Base-by-base conservation (phyloP, 2,329 filamentous ascomycete genomes). In the Elsinoe ampelina region DNA sequence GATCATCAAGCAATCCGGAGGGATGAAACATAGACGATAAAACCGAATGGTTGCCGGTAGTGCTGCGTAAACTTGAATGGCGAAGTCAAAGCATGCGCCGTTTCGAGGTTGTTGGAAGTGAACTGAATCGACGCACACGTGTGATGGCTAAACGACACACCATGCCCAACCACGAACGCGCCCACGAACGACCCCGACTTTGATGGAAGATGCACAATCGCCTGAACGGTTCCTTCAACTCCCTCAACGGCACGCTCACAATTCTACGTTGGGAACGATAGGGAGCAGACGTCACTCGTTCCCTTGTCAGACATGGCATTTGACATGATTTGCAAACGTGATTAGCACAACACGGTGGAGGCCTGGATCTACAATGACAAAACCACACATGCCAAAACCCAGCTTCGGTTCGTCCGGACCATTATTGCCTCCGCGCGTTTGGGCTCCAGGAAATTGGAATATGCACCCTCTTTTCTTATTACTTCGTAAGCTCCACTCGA, bases 221-320 rank as follows among this genome's bases (percentile, higher is more conserved):
- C 32, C 10, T 26, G 5, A 17, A 36, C 48, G 48, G 32, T 52
- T 36, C 32, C 48, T 39, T 26, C 48, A 39, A 39, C 32, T 52
- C 34, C 48, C n/a, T 19, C 8, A 39, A 39, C 48, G 32, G 48
- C n/a, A 45, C 19, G 17, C 26, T 19, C 19, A 12, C 45, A 35
- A 50, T 50, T 50, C 45, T 50, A 50, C 45, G 45, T 35, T 50
- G 20, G 13, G 26, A 50, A 15, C n/a, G 45, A 35, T 17, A 50
- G 20, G 32, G 32, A 17, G 26, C 26, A 50, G 26, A 50, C 45
- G 45, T 50, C 45, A 50, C 3, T 30, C 45, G 45, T 20, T 15
- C n/a, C 35, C 13, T 52, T 20, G 34, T 38, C 32, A n/a, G 48
- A n/a, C 10, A 11, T 11, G 15, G n/a, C 17, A 36, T 38, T 38